These are phyloP conservation scores for Ilyonectria robusta DNA, from an alignment of 2,329 filamentous ascomycete genomes.

Conservation along the genomic window DNA sequence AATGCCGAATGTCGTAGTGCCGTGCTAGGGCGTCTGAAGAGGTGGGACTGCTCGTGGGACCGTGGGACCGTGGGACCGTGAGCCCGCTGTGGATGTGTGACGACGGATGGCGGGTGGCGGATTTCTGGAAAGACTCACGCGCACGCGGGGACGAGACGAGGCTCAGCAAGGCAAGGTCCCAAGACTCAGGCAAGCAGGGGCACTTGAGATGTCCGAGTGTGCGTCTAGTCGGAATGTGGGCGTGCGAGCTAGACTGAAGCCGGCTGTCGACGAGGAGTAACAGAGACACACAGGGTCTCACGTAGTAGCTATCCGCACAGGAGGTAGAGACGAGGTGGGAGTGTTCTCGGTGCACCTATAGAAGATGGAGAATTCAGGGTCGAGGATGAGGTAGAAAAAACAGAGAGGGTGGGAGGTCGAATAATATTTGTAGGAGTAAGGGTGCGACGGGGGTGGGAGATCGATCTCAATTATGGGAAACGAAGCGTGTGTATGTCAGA, in stretches of 20 bases:
- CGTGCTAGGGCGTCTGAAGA: conserved; percentile 20
- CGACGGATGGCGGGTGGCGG: conserved; percentile 6
- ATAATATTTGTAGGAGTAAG: conserved; percentile 29
- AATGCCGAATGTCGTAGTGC: conserved; percentile 18
- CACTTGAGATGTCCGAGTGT: not conserved
- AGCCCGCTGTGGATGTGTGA: conserved; percentile 2
- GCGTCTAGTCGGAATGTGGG: not conserved
- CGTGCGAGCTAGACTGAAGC: conserved; percentile 2
- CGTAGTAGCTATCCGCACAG: not conserved
- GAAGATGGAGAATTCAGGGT: not conserved
- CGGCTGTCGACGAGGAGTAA: not conserved
- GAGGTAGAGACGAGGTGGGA: not conserved
- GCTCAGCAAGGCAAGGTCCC: conserved; percentile 5
- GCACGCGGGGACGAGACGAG: conserved; percentile 1
- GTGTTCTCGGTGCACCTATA: not conserved
- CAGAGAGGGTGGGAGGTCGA: conserved; percentile 4
- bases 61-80: conserved; percentile 2
- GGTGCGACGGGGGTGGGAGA: not conserved
- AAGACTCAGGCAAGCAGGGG: conserved; percentile 7
- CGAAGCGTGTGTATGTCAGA: conserved; percentile 16
- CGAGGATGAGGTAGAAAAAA: not conserved
- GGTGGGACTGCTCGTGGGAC: conserved; percentile 19
- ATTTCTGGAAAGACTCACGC: not conserved
- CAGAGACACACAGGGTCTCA: conserved; percentile 2
- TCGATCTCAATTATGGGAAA: conserved; percentile 3